A percentile compares a stretch with the other conserved stretches of the same genome.
phyloP scores from a whole-genome alignment of 495 filamentous ascomycete genomes.

The Podospora fimiseda region DNA sequence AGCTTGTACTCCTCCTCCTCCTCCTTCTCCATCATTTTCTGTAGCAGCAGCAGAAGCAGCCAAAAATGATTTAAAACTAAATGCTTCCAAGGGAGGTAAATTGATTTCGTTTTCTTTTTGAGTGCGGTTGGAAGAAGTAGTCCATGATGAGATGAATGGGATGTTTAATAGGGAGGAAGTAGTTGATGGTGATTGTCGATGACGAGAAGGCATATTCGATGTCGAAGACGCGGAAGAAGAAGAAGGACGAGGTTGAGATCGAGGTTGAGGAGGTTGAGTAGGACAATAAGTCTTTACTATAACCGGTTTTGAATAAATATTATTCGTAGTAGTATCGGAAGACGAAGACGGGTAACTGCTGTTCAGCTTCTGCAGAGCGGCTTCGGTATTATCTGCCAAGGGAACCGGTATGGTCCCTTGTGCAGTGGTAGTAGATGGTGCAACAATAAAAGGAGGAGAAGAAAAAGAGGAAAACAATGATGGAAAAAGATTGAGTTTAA shows the following conservation, averaged over 20 bases:
- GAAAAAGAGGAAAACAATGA: conserved; percentile 14
- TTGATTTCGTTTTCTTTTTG: conserved; percentile 21
- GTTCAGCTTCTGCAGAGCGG: conserved; percentile 40
- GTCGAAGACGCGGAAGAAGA: no score
- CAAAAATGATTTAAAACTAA: conserved; percentile 52
- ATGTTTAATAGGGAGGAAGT: no score
- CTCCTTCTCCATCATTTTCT: no score
- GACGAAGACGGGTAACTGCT: conserved; percentile 34
- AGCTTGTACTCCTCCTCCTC: conserved; percentile 35
- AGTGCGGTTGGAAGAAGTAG: neutral
- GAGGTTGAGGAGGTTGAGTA: conserved; percentile 19
- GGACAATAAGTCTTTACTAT: conserved; percentile 49
- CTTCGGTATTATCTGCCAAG: conserved; percentile 35
- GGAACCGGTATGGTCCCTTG: conserved; percentile 41
- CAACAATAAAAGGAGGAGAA: conserved; percentile 17
- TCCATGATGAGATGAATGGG: no score
- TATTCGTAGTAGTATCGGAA: conserved; percentile 20
- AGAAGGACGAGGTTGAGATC: conserved; percentile 5
- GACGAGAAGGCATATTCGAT: no score
- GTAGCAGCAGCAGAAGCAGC: no score
- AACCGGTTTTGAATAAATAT: conserved; percentile 50
- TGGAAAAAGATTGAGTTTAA: neutral
- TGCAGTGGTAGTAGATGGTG: conserved; percentile 40
- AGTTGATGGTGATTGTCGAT: no score
- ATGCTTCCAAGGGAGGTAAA: conserved; percentile 50